Evolutionary conservation across 1,139 yeast genomes (phyloP).

Genomic region (Magnusiomyces magnusii): DNA sequence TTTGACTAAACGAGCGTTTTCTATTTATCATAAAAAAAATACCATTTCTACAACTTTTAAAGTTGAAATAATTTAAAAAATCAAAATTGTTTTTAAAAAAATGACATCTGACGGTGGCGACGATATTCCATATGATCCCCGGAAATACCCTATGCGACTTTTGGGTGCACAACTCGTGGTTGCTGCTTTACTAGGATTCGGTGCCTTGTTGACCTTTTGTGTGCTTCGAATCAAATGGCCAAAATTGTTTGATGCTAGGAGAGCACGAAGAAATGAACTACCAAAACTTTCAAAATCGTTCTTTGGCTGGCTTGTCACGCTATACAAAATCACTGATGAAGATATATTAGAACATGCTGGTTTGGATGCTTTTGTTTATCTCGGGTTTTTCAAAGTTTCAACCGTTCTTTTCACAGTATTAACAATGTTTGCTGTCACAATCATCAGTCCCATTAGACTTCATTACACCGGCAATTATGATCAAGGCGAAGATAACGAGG

Average conservation of each 20-base stretch:
- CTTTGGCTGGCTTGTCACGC: constrained; percentile 72
- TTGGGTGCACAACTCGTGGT: constrained; percentile 36
- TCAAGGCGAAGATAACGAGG: constrained; percentile 40
- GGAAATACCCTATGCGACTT: constrained; percentile 19
- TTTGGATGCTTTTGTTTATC: constrained; percentile 81
- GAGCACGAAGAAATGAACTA: constrained; percentile 31
- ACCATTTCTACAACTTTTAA: not conserved
- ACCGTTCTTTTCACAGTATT: constrained; percentile 53
- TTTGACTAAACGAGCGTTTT: no score
- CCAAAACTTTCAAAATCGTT: constrained; percentile 43
- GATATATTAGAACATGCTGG: constrained; percentile 88
- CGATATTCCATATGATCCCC: constrained; percentile 16
- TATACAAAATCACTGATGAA: constrained; percentile 58
- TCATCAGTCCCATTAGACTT: constrained; percentile 69
- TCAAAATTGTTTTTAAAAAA: not conserved
- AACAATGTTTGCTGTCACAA: constrained; percentile 52
- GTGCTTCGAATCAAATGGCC: constrained; percentile 60
- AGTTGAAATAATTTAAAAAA: not conserved
- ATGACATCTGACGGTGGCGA: constrained; percentile 12
- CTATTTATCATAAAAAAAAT: no score
- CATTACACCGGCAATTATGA: constrained; percentile 64
- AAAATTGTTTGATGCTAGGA: constrained; percentile 57
- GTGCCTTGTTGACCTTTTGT: constrained; percentile 60
- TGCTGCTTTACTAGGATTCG: constrained; percentile 54
- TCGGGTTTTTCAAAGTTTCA: constrained; percentile 73